A percentile compares a stretch with the other conserved stretches of the same genome.
phyloP scores from a whole-genome alignment of 2,329 filamentous ascomycete genomes.

The Ophiostoma tasmaniense region DNA sequence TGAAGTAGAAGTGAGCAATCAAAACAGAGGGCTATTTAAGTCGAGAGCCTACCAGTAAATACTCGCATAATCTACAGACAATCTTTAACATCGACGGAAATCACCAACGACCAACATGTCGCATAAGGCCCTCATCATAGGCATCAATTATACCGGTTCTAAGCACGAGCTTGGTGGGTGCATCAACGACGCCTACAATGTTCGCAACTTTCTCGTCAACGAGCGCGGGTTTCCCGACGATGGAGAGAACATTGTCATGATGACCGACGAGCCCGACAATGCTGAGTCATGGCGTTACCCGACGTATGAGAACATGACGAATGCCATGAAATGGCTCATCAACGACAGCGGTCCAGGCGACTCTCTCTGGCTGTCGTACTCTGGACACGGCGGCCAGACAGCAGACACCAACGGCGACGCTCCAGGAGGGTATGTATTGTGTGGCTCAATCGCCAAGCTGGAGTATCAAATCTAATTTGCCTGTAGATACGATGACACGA shows the following conservation, averaged over 20 bases:
- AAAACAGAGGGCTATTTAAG: not conserved
- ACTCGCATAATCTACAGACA: not conserved
- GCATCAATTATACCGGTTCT: slow-evolving; percentile 54
- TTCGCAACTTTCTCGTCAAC: slow-evolving; percentile 30
- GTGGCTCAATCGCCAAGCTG: not conserved
- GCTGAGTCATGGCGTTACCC: slow-evolving; percentile 29
- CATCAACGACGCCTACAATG: slow-evolving; percentile 34
- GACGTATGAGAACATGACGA: slow-evolving; percentile 30
- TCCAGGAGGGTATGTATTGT: not conserved
- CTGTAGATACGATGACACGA: slow-evolving; percentile 37
- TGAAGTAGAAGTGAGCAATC: not conserved
- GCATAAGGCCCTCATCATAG: slow-evolving; percentile 31
- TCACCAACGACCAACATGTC: not conserved
- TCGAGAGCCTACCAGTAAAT: not conserved
- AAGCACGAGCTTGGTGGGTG: slow-evolving; percentile 49
- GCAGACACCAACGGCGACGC: slow-evolving; percentile 34
- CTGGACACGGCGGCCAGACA: slow-evolving; percentile 50
- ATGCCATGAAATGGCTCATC: slow-evolving; percentile 51
- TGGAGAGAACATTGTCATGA: slow-evolving; percentile 29
- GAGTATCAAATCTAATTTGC: slow-evolving; percentile 2
- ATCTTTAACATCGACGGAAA: not conserved
- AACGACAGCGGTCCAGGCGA: slow-evolving; percentile 39
- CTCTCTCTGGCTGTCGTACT: slow-evolving; percentile 49
- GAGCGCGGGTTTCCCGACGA: slow-evolving; percentile 30
- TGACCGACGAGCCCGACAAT: slow-evolving; percentile 29